Evolutionary conservation across 352 stramenopile genomes (phyloP), one percentile per base, ranked within the genome.

Genomic region (Pythium brassicae): DNA sequence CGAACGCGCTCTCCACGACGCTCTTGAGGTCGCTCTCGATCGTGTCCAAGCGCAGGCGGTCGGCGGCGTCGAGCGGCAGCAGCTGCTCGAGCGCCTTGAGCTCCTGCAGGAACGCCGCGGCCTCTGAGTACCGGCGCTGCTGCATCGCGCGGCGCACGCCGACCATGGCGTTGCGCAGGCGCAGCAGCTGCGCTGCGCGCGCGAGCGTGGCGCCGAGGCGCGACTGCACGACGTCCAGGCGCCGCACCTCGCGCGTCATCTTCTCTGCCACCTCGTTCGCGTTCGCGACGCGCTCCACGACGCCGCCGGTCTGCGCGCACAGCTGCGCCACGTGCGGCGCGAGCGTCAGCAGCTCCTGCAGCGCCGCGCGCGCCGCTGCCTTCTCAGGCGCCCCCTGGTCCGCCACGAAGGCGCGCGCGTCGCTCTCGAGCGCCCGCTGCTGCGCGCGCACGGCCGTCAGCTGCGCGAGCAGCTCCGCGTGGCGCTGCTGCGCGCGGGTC

Each of bases 221-320:
- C 60, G 81, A 91, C 63, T 95, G 83, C 34, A 92, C 71, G 54
- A 90, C 77, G 52, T 92, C 86, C 29, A 95, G 63, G 12, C 74
- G 81, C 23, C 86, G 80, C 52, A 95, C 83, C 32, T 95, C 84
- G 32, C 75, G 72, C 48, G 86, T 94, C 86, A 95, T 95, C 63
- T 92, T 94, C 55, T 89, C 86, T 7, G 83, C 86, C 11, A 95
- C 80, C n/a, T 95, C 86, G 62, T 95, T 93, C 4, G 86, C 83
- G 44, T 93, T 93, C 14, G 77, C 82, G 44, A 95, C 83, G 45
- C 82, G 80, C 66, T 92, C 81, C 14, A 90, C 86, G 43, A 95
- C 83, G 25, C 83, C 79, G 26, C 80, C 78, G 11, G 86, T 95
- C 60, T 91, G 82, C 25, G 71, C 77, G 45, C 83, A 76, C 15